phyloP scores from a whole-genome alignment of 2,329 filamentous ascomycete species.

The Onygenales sp. region DNA sequence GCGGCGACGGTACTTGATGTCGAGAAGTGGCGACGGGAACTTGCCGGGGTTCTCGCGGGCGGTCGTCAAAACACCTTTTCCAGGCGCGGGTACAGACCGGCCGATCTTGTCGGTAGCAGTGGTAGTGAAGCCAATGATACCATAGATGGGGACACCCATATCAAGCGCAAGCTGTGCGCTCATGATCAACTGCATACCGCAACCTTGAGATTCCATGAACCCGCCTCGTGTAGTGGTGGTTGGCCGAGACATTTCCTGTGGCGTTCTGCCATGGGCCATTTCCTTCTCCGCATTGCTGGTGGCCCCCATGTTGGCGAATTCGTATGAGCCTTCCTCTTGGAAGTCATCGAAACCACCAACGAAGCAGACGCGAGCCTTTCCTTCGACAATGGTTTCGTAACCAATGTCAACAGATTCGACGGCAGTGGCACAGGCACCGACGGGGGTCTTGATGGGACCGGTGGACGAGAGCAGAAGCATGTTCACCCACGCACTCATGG shows the following conservation, averaged over 20 bases:
- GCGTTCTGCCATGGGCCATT: slow-evolving; percentile 88
- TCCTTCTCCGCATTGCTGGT: slow-evolving; percentile 98
- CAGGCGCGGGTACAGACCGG: slow-evolving; percentile 89
- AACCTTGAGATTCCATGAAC: slow-evolving; percentile 99
- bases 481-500: slow-evolving; percentile 99
- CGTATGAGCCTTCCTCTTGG: slow-evolving; percentile 96
- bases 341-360: slow-evolving; percentile 99
- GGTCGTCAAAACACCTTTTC: slow-evolving; percentile 91
- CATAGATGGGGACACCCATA: slow-evolving; percentile 97
- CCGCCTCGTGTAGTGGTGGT: slow-evolving; percentile 94
- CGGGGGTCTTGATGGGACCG: slow-evolving; percentile 95
- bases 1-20: slow-evolving; percentile 93
- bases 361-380: slow-evolving; percentile 94
- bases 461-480: slow-evolving; percentile 97
- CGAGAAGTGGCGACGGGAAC: slow-evolving; percentile 88
- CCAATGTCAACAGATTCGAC: slow-evolving; percentile 97
- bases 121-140: slow-evolving; percentile 83
- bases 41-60: slow-evolving; percentile 84
- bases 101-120: slow-evolving; percentile 99
- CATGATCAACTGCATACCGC: slow-evolving; percentile 98
- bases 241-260: slow-evolving; percentile 93
- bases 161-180: slow-evolving; percentile 89
- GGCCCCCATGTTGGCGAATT: slow-evolving; percentile 99
- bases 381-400: slow-evolving; percentile 96
- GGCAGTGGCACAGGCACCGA: slow-evolving; percentile 92